These are phyloP conservation scores for Trichoderma oligosporum DNA, from an alignment of 2,329 filamentous ascomycete genomes.

Conservation along the genomic window DNA sequence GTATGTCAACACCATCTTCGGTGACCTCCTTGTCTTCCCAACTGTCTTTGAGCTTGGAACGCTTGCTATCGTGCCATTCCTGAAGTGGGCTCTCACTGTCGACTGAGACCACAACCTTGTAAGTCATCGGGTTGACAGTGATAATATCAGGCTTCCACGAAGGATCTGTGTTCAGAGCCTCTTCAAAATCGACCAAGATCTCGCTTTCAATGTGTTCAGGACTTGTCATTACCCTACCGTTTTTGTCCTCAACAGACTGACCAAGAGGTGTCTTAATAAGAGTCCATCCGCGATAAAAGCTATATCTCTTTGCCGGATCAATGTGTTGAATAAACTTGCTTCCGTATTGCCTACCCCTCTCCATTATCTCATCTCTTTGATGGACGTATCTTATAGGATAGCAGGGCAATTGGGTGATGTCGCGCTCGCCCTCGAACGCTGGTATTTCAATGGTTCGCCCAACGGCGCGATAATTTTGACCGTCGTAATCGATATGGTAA, in stretches of 20 bases:
- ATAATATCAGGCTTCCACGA: conserved; percentile 15
- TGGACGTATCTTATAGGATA: conserved; percentile 16
- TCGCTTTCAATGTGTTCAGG: conserved; percentile 19
- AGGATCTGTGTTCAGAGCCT: conserved; percentile 16
- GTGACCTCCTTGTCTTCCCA: conserved; percentile 11
- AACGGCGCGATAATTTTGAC: not conserved
- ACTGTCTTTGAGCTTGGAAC: conserved; percentile 3
- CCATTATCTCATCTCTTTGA: conserved; percentile 10
- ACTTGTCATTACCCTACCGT: not conserved
- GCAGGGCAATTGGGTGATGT: conserved; percentile 8
- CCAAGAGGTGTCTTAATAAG: conserved; percentile 10
- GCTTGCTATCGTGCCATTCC: conserved; percentile 9
- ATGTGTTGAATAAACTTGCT: conserved; percentile 7
- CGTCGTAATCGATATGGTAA: conserved; percentile 19
- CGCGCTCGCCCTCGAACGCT: conserved; percentile 8
- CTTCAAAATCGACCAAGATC: conserved; percentile 18
- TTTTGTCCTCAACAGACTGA: not conserved
- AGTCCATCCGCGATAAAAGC: conserved; percentile 14
- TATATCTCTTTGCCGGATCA: conserved; percentile 2
- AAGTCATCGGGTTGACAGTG: not conserved
- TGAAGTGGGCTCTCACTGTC: conserved; percentile 8
- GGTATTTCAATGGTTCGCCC: not conserved
- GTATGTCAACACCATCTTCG: conserved; percentile 3
- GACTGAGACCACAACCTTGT: not conserved
- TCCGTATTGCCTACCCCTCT: not conserved